These are phyloP conservation scores for Chaetomiaceae sp. DNA, from an alignment of 2,329 filamentous ascomycete genomes.

Conservation along the genomic window DNA sequence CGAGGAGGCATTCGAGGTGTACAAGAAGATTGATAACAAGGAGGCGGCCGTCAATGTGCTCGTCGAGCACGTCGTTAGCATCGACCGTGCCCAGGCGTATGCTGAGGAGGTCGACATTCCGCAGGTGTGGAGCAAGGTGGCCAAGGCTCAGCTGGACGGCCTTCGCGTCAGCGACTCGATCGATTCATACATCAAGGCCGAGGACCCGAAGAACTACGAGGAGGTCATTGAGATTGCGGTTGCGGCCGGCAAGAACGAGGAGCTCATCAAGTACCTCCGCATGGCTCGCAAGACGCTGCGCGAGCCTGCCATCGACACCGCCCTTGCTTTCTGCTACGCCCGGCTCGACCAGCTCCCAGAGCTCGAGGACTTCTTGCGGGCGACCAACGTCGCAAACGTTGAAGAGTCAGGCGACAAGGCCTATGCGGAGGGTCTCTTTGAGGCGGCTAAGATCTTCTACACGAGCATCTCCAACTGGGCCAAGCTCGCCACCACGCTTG, in stretches of 20 bases:
- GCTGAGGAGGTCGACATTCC: slow-evolving; percentile 91
- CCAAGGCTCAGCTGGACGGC: slow-evolving; percentile 95
- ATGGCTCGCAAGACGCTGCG: slow-evolving; percentile 97
- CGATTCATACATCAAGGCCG: slow-evolving; percentile 93
- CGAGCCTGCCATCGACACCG: slow-evolving; percentile 90
- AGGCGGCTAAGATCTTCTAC: slow-evolving; percentile 98
- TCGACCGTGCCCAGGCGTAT: slow-evolving; percentile 92
- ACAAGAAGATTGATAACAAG: slow-evolving; percentile 95
- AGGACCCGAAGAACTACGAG: slow-evolving; percentile 85
- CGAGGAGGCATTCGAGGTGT: slow-evolving; percentile 97
- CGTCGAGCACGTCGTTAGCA: slow-evolving; percentile 94
- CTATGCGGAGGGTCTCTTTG: slow-evolving; percentile 87
- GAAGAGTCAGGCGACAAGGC: slow-evolving; percentile 98
- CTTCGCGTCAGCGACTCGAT: slow-evolving; percentile 89
- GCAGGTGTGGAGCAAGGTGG: slow-evolving; percentile 97
- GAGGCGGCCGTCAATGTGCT: slow-evolving; percentile 83
- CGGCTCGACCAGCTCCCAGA: slow-evolving; percentile 87
- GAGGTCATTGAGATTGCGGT: slow-evolving; percentile 97
- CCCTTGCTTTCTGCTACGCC: slow-evolving; percentile 87
- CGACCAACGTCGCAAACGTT: slow-evolving; percentile 90
- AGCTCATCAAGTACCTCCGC: slow-evolving; percentile 90
- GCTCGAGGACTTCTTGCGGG: slow-evolving; percentile 91
- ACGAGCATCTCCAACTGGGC: slow-evolving; percentile 99
- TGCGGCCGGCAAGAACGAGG: slow-evolving; percentile 94
- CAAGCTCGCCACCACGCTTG: slow-evolving; percentile 93